Base-by-base conservation (phyloP, 2,329 filamentous ascomycete species). In the Pyrenophora teres region DNA sequence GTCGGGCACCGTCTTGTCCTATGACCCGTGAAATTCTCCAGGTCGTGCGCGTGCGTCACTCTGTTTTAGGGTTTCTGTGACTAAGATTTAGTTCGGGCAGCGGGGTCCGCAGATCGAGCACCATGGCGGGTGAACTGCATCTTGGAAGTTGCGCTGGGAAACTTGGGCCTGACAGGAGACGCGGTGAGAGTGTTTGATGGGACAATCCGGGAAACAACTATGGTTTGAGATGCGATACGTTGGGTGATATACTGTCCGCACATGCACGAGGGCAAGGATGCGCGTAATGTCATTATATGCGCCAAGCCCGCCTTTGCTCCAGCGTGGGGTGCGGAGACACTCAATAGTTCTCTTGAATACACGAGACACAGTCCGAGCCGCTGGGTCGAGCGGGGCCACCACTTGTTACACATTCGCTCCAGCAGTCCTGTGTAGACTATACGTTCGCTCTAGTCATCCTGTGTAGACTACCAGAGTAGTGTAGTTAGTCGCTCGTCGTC, bases 61-160 rank as follows among this genome's bases (percentile, higher is more conserved):
- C 62, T 50, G 52, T 38, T 57, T 62, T 60, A 40, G 50, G 46
- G 51, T 60, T 60, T 57, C 52, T 58, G 61, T 61, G 63, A 65
- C 61, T 66, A 61, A 68, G 52, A 46, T 54, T 46, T 51, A 36
- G 52, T 50, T 43, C 44, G 47, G 57, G 51, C 57, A 57, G 63
- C 62, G 56, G 60, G 52, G 50, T 55, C 53, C 45, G 38, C 53
- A 33, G 42, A 43, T 15, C 33, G 15, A 33, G 49, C 40, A 40
- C 40, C 40, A 40, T 46, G 38, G 41, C 36, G 46, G 18, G 47
- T 41, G 30, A 53, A 44, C 30, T 35, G 27, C 30, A n/a, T 54
- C 16, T 39, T 43, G n/a, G 27, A 27, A 33, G 12, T 15, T 42
- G 27, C 9, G 27, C 27, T 12, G 27, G 27, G 27, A 30, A 10